Percentiles rank a stretch among this genome's conserved stretches.
Evolutionary conservation across 805 yeast species (phyloP).

Genomic region (Metschnikowia anglica): DNA sequence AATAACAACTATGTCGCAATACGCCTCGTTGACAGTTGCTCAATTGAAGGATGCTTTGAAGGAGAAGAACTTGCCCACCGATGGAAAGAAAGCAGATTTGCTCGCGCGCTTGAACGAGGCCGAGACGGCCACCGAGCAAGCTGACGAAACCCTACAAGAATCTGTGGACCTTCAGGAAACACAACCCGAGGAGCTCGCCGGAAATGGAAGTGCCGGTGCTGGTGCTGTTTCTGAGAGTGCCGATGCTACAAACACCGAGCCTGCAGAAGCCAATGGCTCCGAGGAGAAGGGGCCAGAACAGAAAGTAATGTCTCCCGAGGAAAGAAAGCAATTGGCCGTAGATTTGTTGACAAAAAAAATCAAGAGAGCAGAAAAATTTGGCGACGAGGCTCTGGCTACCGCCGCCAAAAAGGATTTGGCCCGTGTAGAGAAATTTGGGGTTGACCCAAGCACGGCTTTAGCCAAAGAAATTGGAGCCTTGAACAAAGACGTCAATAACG

Average conservation of each 20-base stretch:
- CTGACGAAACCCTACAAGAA: too few species aligned
- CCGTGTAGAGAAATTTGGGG: slow-evolving; percentile 83
- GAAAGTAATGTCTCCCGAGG: slow-evolving; percentile 58
- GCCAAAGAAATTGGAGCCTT: slow-evolving; percentile 67
- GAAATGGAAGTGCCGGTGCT: too few species aligned
- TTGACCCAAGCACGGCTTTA: slow-evolving; percentile 61
- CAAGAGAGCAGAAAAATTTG: slow-evolving; percentile 75
- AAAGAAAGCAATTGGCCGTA: slow-evolving; percentile 64
- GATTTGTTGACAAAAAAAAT: slow-evolving; percentile 67
- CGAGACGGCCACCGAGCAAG: slow-evolving; percentile 32
- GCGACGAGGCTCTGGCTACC: slow-evolving; percentile 56
- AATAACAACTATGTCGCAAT: slow-evolving; percentile 46
- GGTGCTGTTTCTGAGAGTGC: too few species aligned
- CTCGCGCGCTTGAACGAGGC: slow-evolving; percentile 61
- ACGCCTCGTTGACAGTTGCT: slow-evolving; percentile 70
- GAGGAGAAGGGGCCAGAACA: slow-evolving; percentile 30
- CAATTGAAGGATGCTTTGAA: slow-evolving; percentile 80
- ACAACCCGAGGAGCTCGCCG: too few species aligned
- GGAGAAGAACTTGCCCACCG: slow-evolving; percentile 59
- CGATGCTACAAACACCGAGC: neutral
- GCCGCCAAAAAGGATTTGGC: slow-evolving; percentile 60
- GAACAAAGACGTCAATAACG: slow-evolving; percentile 32
- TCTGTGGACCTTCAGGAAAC: too few species aligned
- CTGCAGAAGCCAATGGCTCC: slow-evolving; percentile 18
- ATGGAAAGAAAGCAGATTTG: slow-evolving; percentile 81